phyloP scores from a whole-genome alignment of 257 asterid species.

The Hygrophila difformis region DNA sequence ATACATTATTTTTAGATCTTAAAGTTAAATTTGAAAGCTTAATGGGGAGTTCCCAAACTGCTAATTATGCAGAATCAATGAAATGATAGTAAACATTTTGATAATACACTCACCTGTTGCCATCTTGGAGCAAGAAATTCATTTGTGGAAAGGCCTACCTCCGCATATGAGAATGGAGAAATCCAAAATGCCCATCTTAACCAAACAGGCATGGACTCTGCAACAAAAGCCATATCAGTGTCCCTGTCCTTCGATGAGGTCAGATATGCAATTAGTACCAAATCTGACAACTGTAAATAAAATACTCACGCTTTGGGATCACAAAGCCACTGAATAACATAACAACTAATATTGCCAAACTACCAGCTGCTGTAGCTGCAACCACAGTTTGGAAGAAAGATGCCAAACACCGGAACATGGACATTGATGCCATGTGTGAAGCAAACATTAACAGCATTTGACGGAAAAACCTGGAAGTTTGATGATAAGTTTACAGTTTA shows the following conservation, averaged over 20 bases:
- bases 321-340: conserved; percentile 49
- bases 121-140: conserved; percentile 66
- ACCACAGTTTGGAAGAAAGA: conserved; percentile 37
- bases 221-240: conserved; percentile 15
- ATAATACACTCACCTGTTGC: conserved; percentile 38
- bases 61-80: neutral
- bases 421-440: conserved; percentile 45
- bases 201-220: conserved; percentile 73
- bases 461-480: conserved; percentile 50
- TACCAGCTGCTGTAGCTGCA: conserved; percentile 39
- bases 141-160: conserved; percentile 53
- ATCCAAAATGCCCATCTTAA: conserved; percentile 66
- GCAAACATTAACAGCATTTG: conserved; percentile 38
- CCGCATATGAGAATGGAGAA: conserved; percentile 64
- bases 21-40: neutral
- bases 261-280: neutral
- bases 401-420: conserved; percentile 63
- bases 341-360: conserved; percentile 32
- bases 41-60: neutral
- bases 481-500: neutral
- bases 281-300: neutral
- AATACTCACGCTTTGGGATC: conserved; percentile 47
- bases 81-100: neutral
- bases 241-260: neutral
- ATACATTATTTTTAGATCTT: neutral